Conservation (phyloP, 495 filamentous ascomycete species). For the Neurospora sp. region DNA sequence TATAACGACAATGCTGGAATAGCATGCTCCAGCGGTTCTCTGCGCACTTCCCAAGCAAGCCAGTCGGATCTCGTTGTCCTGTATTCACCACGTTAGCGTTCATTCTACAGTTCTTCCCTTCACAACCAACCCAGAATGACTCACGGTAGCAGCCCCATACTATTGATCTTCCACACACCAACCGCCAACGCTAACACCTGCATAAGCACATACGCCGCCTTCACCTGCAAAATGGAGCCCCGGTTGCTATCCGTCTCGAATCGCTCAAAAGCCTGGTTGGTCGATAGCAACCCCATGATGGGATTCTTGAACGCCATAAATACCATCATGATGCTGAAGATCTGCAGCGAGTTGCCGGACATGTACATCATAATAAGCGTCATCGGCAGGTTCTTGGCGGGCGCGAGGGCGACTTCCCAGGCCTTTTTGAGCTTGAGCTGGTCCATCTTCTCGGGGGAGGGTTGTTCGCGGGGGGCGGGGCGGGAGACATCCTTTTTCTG, state of each 20-base stretch:
- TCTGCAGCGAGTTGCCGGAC: conserved; percentile 96
- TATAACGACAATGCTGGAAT: conserved; percentile 40
- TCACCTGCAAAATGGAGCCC: conserved; percentile 62
- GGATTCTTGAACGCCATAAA: conserved; percentile 98
- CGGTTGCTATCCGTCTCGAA: conserved; percentile 81
- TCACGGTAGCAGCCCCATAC: conserved; percentile 90
- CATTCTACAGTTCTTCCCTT: neutral
- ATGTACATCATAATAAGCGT: conserved; percentile 99
- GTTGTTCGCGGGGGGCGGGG: conserved; percentile 39
- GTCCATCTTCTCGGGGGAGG: conserved; percentile 75
- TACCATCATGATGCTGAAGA: conserved; percentile 99
- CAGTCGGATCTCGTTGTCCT: conserved; percentile 92
- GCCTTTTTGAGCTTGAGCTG: conserved; percentile 95
- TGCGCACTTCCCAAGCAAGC: conserved; percentile 85
- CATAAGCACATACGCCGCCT: conserved; percentile 77
- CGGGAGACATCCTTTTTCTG: conserved; percentile 35
- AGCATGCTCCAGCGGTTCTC: conserved; percentile 65
- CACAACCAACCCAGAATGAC: neutral
- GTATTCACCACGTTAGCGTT: conserved; percentile 1
- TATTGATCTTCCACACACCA: conserved; percentile 94
- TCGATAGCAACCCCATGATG: conserved; percentile 68
- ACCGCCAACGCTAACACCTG: conserved; percentile 73
- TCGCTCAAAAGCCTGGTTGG: conserved; percentile 70
- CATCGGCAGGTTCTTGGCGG: conserved; percentile 93
- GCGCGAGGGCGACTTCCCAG: conserved; percentile 93